These are phyloP conservation scores for Eucommia ulmoides DNA, from an alignment of 257 asterid genomes.

Conservation along the genomic window DNA sequence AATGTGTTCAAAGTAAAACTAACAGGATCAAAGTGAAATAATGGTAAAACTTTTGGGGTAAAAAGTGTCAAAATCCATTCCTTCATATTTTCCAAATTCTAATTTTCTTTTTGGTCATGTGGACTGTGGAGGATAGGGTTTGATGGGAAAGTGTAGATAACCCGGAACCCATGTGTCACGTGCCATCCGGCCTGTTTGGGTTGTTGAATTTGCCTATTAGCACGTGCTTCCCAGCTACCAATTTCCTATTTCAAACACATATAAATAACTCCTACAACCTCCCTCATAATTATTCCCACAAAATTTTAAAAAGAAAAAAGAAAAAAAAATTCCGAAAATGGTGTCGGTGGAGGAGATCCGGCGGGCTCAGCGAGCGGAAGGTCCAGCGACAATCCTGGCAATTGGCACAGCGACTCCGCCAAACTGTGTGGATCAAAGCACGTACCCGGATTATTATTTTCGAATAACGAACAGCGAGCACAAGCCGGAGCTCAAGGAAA, in stretches of 20 bases:
- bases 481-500: conserved; percentile 44
- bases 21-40: too few relatives aligned
- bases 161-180: neutral
- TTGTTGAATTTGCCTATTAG: neutral
- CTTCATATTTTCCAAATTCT: too few relatives aligned
- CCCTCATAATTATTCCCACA: neutral
- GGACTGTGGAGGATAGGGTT: too few relatives aligned
- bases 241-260: neutral
- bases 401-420: conserved; percentile 66
- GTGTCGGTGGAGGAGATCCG: conserved; percentile 56
- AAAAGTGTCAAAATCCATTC: too few relatives aligned
- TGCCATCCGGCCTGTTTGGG: neutral
- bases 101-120: too few relatives aligned
- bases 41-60: too few relatives aligned
- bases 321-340: conserved; percentile 19
- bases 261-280: neutral
- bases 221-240: conserved; percentile 1
- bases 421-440: conserved; percentile 55
- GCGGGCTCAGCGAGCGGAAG: conserved; percentile 58
- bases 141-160: neutral
- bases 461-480: conserved; percentile 70
- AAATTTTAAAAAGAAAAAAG: neutral
- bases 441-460: conserved; percentile 57
- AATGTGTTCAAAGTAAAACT: too few relatives aligned
- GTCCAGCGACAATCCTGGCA: conserved; percentile 68